phyloP scores from a whole-genome alignment of 768 basidiomycete species.

The Lactarius evosmus region DNA sequence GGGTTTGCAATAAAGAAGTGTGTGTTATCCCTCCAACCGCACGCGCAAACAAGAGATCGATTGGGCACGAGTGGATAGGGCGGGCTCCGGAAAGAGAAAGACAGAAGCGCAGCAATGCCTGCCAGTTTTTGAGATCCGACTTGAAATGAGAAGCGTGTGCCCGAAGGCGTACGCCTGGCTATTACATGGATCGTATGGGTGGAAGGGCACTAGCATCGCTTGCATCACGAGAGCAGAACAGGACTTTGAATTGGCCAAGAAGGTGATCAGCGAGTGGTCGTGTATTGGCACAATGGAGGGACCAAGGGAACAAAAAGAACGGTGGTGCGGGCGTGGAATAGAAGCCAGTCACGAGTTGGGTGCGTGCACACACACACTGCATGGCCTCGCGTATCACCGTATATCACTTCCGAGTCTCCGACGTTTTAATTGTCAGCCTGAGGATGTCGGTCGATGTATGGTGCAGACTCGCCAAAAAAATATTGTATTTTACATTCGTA shows the following conservation, averaged over 20 bases:
- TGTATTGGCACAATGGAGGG: neutral
- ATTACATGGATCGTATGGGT: neutral
- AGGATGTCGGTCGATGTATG: neutral
- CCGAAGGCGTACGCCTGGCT: neutral
- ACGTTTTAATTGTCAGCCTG: neutral
- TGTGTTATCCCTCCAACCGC: neutral
- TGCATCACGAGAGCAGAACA: neutral
- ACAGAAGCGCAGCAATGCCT: neutral
- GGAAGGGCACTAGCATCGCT: neutral
- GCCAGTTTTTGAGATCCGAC: neutral
- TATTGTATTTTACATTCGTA: neutral
- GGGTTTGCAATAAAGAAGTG: neutral
- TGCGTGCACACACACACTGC: no score
- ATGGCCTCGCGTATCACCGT: neutral
- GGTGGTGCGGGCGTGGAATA: no score
- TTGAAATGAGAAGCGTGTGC: neutral
- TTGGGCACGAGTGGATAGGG: neutral
- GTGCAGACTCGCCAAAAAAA: neutral
- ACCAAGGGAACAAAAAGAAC: no score
- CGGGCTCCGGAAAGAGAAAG: neutral
- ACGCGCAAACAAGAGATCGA: neutral
- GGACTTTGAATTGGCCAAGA: neutral
- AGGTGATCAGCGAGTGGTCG: neutral
- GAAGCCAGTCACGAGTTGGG: no score
- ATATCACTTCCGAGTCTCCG: no score